Conservation (phyloP, 768 basidiomycete species). For the Agaricus blazei region DNA sequence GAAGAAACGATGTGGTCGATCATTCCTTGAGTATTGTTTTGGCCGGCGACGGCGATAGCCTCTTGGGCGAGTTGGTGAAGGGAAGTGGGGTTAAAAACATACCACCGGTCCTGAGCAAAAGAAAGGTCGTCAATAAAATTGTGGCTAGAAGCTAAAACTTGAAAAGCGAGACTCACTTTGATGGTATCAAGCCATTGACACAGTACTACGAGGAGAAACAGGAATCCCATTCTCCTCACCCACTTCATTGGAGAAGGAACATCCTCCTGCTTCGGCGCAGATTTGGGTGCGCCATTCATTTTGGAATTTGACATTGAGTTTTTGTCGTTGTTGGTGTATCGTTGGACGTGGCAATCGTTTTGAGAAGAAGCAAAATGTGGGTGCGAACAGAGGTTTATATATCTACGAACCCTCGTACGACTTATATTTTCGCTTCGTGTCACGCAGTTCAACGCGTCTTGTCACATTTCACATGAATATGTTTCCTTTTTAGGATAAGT, state of each 20-base stretch:
- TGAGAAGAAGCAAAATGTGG: background rate
- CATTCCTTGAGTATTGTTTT: conserved; percentile 66
- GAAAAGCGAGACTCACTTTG: conserved; percentile 39
- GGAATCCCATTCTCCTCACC: conserved; percentile 28
- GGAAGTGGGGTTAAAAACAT: conserved; percentile 70
- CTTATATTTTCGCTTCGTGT: background rate
- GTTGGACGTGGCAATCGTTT: background rate
- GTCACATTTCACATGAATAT: background rate
- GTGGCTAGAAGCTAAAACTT: background rate
- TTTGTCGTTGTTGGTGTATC: background rate
- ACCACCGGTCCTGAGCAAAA: conserved; percentile 67
- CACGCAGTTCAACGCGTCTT: background rate
- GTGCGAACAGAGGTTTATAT: background rate
- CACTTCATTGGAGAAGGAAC: conserved; percentile 26
- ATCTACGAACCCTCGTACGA: conserved; percentile 1
- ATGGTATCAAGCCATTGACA: conserved; percentile 56
- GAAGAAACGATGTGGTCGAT: conserved; percentile 78
- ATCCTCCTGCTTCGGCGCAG: conserved; percentile 1
- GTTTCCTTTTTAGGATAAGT: background rate
- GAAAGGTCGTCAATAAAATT: background rate
- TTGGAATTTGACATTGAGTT: conserved; percentile 1
- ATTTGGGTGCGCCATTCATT: conserved; percentile 8
- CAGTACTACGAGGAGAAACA: conserved; percentile 29
- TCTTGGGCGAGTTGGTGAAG: conserved; percentile 72
- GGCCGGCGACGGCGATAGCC: conserved; percentile 57